Base-by-base conservation (phyloP, 1,284 basidiomycete species). In the Filobasidium uniguttulatum region DNA sequence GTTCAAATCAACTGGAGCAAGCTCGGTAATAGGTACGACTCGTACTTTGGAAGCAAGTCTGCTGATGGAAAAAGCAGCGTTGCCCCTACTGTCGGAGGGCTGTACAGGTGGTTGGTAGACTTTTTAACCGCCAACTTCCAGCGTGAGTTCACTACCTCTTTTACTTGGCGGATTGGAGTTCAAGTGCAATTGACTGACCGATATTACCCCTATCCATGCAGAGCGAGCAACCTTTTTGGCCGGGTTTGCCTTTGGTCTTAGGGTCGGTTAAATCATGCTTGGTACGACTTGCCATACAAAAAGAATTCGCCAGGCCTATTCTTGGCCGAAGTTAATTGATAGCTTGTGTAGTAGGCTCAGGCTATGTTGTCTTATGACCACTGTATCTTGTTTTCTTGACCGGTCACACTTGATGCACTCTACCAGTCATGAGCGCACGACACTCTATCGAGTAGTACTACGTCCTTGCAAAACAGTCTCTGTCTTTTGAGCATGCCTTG, bases 41-140 rank as follows among this genome's bases (percentile, higher is more conserved):
- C 75, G 50, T 56, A 78, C 28, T 81, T 89, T 60, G 81, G 84
- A 59, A 78, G 74, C 8, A 43, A 44, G 10, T 30, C 49, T 2
- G 44, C 44, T 10, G 49, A 46, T n/a, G 36, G 43, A 10, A 41
- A 47, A 34, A 29, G 30, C 17, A n/a, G n/a, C n/a, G 37, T 20
- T 10, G 72, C 82, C 6, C 82, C 85, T 0, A 84, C 77, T 6
- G 66, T 82, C 51, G 67, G 65, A 29, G 78, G 80, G 3, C 64
- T 85, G 33, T 87, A 82, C 76, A 75, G 68, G 41, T 80, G 82
- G 77, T 62, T 84, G 23, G 50, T 88, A 31, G 74, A 89, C 68
- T 96, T 96, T 72, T 72, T 96, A 62, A 87, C 85, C 0, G 83
- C 87, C 22, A 85, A 94, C 67, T 96, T 96, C 72, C 90, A 90